A percentile compares a stretch with the other conserved stretches of the same genome.
Evolutionary conservation across 2,329 filamentous ascomycete species (phyloP).

Genomic region (Alternaria postmessia): DNA sequence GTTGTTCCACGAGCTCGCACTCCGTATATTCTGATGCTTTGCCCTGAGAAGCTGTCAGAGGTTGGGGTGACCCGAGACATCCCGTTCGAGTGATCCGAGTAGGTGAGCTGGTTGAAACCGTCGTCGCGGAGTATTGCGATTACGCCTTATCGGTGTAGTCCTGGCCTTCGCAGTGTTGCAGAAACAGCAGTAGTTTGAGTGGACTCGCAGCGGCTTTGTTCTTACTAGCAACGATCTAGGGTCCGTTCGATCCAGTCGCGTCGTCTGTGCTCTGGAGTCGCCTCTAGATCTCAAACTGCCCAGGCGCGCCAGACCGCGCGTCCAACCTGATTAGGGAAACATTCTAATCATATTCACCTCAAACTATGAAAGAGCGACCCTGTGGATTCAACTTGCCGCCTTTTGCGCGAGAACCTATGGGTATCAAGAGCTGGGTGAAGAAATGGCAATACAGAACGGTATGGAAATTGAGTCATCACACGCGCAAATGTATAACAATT

Average conservation of each 20-base stretch:
- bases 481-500: neutral
- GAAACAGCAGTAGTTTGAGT: neutral
- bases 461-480: neutral
- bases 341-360: neutral
- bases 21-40: neutral
- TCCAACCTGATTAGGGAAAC: neutral
- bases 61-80: neutral
- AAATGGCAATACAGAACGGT: neutral
- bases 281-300: neutral
- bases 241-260: neutral
- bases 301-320: neutral
- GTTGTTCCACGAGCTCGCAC: neutral
- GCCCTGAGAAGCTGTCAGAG: neutral
- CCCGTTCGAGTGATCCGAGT: neutral
- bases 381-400: neutral
- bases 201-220: neutral
- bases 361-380: too few species aligned
- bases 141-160: neutral
- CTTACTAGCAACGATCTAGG: neutral
- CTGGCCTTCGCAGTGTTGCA: neutral
- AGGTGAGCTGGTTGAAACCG: neutral
- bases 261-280: neutral
- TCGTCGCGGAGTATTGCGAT: neutral
- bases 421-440: neutral
- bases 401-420: neutral